These are phyloP conservation scores for Botryotinia convoluta DNA, from an alignment of 2,329 filamentous ascomycete genomes.

Conservation along the genomic window DNA sequence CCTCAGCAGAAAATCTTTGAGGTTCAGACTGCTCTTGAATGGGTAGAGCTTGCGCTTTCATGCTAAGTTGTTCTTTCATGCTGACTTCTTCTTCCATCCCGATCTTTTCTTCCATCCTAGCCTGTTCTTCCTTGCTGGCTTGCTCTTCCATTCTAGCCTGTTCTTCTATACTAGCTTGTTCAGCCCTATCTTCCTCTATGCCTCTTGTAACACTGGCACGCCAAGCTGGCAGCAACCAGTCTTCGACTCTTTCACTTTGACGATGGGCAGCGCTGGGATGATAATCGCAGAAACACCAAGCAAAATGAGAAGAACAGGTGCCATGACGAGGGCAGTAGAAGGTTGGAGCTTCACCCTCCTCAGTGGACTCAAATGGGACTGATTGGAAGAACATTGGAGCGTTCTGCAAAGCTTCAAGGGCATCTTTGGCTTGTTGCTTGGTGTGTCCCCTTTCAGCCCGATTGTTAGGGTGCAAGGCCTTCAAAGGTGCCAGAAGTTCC, in stretches of 20 bases:
- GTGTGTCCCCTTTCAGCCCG: constrained; percentile 11
- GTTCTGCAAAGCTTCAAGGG: neutral
- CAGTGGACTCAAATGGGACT: neutral
- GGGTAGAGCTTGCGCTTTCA: neutral
- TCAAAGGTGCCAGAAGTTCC: constrained; percentile 5
- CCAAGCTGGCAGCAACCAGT: neutral
- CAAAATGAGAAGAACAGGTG: neutral
- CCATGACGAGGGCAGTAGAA: neutral
- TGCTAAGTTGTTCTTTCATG: neutral
- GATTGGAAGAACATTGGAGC: neutral
- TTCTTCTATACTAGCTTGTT: neutral
- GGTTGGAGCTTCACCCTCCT: neutral
- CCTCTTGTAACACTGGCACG: neutral
- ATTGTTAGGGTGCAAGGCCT: constrained; percentile 2
- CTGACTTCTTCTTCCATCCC: neutral
- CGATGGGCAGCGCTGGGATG: neutral
- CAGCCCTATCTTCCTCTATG: neutral
- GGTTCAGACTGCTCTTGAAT: neutral
- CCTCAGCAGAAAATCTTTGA: neutral
- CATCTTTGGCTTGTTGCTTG: neutral
- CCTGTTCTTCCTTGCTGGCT: neutral
- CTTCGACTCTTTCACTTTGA: neutral
- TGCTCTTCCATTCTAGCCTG: neutral
- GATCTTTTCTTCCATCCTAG: neutral
- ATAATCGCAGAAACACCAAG: neutral